Evolutionary conservation across 306 rosid species (phyloP).

Genomic region (Lathyrus aphaca): DNA sequence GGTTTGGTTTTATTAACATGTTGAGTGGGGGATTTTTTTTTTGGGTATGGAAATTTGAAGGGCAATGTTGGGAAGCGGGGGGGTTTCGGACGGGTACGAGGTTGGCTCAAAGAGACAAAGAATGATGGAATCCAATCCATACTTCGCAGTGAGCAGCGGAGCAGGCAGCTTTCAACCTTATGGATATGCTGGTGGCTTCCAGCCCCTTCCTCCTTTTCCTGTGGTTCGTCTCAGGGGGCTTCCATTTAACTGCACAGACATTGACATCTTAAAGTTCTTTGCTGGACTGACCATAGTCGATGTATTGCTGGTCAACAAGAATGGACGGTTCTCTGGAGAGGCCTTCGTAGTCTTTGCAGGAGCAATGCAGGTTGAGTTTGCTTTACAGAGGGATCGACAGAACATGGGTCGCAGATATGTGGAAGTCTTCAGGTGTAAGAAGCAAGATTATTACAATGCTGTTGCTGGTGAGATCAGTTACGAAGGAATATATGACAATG

Average conservation of each 20-base stretch:
- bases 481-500: slow-evolving; percentile 87
- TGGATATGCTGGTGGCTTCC: slow-evolving; percentile 51
- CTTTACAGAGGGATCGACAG: slow-evolving; percentile 89
- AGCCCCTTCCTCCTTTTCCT: slow-evolving; percentile 69
- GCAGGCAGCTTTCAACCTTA: slow-evolving; percentile 57
- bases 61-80: slow-evolving; percentile 99
- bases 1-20: slow-evolving; percentile 97
- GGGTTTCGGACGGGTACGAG: slow-evolving; percentile 99
- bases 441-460: slow-evolving; percentile 93
- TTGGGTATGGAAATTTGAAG: slow-evolving; percentile 88
- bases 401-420: slow-evolving; percentile 97
- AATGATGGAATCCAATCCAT: slow-evolving; percentile 99
- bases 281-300: slow-evolving; percentile 94
- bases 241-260: slow-evolving; percentile 91
- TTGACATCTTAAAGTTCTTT: slow-evolving; percentile 95
- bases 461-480: slow-evolving; percentile 83
- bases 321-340: slow-evolving; percentile 93
- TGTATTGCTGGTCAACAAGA: slow-evolving; percentile 94
- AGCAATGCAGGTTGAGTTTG: slow-evolving; percentile 86
- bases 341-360: slow-evolving; percentile 98
- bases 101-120: slow-evolving; percentile 99
- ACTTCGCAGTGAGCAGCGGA: slow-evolving; percentile 98
- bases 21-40: slow-evolving; percentile 93
- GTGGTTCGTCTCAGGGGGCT: slow-evolving; percentile 99
- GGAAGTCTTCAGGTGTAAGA: slow-evolving; percentile 94